Evolutionary conservation across 2,329 filamentous ascomycete genomes (phyloP).

Genomic region (Fusarium armeniacum): DNA sequence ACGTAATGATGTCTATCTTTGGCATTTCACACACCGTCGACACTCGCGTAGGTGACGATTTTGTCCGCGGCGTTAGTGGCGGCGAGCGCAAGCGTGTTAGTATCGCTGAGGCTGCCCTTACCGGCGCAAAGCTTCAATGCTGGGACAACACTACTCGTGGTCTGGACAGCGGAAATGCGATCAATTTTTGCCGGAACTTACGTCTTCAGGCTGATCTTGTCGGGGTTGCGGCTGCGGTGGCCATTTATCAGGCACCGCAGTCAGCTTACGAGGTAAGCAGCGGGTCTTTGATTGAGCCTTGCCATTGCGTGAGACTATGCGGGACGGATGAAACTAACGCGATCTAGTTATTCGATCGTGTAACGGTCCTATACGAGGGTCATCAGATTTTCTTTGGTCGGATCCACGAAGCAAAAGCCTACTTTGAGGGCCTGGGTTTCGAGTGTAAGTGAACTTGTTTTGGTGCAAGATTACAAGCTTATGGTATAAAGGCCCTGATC

Average conservation of each 20-base stretch:
- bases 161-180: slow-evolving; percentile 50
- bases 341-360: slow-evolving; percentile 74
- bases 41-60: slow-evolving; percentile 79
- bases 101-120: slow-evolving; percentile 74
- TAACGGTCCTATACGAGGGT: slow-evolving; percentile 75
- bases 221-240: slow-evolving; percentile 49
- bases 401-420: slow-evolving; percentile 68
- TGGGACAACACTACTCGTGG: slow-evolving; percentile 54
- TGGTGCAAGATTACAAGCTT: background rate
- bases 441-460: slow-evolving; percentile 26
- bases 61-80: slow-evolving; percentile 78
- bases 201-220: slow-evolving; percentile 49
- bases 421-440: slow-evolving; percentile 65
- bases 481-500: slow-evolving; percentile 39
- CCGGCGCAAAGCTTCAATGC: slow-evolving; percentile 49
- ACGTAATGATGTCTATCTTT: slow-evolving; percentile 80
- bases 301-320: background rate
- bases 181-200: slow-evolving; percentile 49
- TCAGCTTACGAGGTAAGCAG: slow-evolving; percentile 64
- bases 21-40: slow-evolving; percentile 80
- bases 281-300: background rate
- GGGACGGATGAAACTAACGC: slow-evolving; percentile 53
- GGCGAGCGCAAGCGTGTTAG: slow-evolving; percentile 84
- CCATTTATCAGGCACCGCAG: slow-evolving; percentile 74
- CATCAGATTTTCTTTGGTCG: slow-evolving; percentile 76